phyloP scores from a whole-genome alignment of 176 grass and related monocot species.

The Pontederia paniculata region DNA sequence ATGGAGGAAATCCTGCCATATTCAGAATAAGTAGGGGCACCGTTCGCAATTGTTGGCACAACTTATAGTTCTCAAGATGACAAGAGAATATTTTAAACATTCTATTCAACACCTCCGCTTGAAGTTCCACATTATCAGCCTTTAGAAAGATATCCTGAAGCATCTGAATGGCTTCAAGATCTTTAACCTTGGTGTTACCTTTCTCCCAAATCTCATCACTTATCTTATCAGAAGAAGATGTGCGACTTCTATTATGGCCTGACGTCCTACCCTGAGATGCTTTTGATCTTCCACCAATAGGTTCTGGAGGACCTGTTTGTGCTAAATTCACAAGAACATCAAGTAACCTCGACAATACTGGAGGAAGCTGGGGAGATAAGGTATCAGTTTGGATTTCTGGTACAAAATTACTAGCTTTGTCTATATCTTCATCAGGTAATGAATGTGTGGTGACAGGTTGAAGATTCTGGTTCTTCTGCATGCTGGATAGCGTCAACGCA shows the following conservation, averaged over 20 bases:
- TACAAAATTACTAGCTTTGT: slow-evolving; percentile 33
- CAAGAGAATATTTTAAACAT: slow-evolving; percentile 99
- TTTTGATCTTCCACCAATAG: slow-evolving; percentile 48
- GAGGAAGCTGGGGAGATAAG: slow-evolving; percentile 54
- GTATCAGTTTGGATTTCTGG: slow-evolving; percentile 19
- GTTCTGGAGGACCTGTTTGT: slow-evolving; percentile 74
- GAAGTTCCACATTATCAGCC: slow-evolving; percentile 91
- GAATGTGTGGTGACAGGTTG: slow-evolving; percentile 32
- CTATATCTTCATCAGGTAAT: slow-evolving; percentile 16
- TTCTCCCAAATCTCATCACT: slow-evolving; percentile 58
- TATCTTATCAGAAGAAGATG: slow-evolving; percentile 63
- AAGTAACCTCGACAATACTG: slow-evolving; percentile 79
- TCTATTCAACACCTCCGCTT: slow-evolving; percentile 98
- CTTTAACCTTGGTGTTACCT: slow-evolving; percentile 83
- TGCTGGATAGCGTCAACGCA: slow-evolving; percentile 81
- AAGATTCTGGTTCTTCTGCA: slow-evolving; percentile 61
- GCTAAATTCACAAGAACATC: slow-evolving; percentile 97
- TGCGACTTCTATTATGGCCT: slow-evolving; percentile 53
- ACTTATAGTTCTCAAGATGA: slow-evolving; percentile 94
- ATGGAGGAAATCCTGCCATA: slow-evolving; percentile 94
- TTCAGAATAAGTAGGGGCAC: slow-evolving; percentile 97
- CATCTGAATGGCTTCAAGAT: slow-evolving; percentile 99
- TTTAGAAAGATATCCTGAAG: slow-evolving; percentile 99
- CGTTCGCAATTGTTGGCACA: slow-evolving; percentile 90
- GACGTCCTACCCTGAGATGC: slow-evolving; percentile 33